Evolutionary conservation across 352 stramenopile species (phyloP), one percentile per base, ranked within the genome.

Genomic region (Paralagenidium karlingii): DNA sequence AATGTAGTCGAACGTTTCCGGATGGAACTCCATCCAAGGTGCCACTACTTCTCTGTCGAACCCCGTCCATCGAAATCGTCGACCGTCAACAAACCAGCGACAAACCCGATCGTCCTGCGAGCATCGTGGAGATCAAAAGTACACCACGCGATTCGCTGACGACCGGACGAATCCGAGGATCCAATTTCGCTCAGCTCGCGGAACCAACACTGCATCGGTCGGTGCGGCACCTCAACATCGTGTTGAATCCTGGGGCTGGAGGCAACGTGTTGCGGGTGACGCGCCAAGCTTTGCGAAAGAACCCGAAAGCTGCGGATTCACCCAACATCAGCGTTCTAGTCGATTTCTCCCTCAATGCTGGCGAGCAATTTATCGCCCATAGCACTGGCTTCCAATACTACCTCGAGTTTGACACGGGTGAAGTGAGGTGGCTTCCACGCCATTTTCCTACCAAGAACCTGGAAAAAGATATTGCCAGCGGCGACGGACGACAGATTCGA

Each of bases 291-390:
- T 8, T 7, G 8, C 19, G 3, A 16, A 3, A 20, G 7, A 36
- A 20, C 22, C 30, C 30, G 22, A 20, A 22, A 7, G 30, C 30
- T 3, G 22, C 19, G 22, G 30, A 3, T 7, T 19, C 26, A 3
- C 18, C 43, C 10, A 49, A 30, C n/a, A 49, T 69, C 20, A 75
- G 53, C 3, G 66, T 85, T 4, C 46, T 82, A 0, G 60, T 85
- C 27, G 71, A 85, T 37, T 82, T 85, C 33, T 82, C 71, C 3
- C 49, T 85, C 8, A 85, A 85, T 21, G 71, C 63, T 9, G 71
- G 71, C 4, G 71, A 82, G 40, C 71, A 82, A 24, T 85, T 85
- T 36, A 82, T 85, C 22, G 67, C 68, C 2, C 71, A 85, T 28
- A 82, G 68, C 31, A 66, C 74, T 15, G 47, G 58, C 11, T 85